Conservation (phyloP, 805 yeast genomes). For the Hanseniaspora meyeri region DNA sequence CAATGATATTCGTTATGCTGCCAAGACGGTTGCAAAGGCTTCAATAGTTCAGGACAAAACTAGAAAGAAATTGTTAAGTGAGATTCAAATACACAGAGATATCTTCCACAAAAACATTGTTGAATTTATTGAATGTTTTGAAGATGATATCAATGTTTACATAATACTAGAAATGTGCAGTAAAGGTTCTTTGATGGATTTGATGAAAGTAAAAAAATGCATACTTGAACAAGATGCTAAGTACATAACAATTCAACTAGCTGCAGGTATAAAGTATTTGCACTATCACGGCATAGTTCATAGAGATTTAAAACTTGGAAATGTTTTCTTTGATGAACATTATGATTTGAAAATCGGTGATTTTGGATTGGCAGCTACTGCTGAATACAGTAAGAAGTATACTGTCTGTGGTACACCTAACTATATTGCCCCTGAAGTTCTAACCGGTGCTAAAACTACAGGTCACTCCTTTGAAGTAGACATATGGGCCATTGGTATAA, state of each 20-base stretch:
- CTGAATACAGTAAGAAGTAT: constrained; percentile 68
- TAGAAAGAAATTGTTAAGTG: constrained; percentile 67
- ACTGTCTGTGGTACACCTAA: constrained; percentile 98
- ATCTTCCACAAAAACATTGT: constrained; percentile 84
- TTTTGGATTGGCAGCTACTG: constrained; percentile 94
- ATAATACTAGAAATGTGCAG: constrained; percentile 90
- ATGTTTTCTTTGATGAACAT: constrained; percentile 82
- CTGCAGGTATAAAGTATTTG: constrained; percentile 88
- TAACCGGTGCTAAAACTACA: constrained; percentile 60
- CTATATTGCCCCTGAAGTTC: constrained; percentile 95
- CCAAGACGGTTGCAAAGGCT: constrained; percentile 94
- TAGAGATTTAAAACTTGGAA: constrained; percentile 90
- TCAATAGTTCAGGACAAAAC: constrained; percentile 87
- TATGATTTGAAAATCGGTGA: constrained; percentile 96
- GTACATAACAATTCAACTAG: constrained; percentile 76
- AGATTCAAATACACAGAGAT: constrained; percentile 86
- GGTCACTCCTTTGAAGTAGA: constrained; percentile 95
- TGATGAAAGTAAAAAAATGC: constrained; percentile 70
- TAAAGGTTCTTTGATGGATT: constrained; percentile 86
- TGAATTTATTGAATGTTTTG: constrained; percentile 89
- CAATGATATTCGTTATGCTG: constrained; percentile 78
- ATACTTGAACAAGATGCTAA: constrained; percentile 87
- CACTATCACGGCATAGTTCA: constrained; percentile 88
- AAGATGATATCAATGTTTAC: constrained; percentile 88
- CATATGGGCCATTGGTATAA: constrained; percentile 95